Evolutionary conservation across 768 basidiomycete species (phyloP), one percentile per base, ranked within the genome.

Genomic region (Kwoniella pini): DNA sequence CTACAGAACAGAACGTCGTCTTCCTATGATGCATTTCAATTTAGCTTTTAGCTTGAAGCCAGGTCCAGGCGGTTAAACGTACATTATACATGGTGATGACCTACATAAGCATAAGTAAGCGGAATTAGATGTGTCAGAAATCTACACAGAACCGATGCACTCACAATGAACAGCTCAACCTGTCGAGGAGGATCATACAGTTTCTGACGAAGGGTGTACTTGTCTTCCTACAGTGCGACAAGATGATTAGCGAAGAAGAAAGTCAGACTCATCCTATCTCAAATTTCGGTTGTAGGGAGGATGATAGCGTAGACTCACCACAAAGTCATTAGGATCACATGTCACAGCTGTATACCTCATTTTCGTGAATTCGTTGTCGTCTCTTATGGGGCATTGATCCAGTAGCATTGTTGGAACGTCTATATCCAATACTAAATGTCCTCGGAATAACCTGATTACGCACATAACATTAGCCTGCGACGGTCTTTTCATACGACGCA

Each of bases 341-440:
- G 92, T 96, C 4, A 94, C 88, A 0, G 91, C 92, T 4, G 93
- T 92, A 79, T 98, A 98, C 4, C 95, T 86, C 92, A 97, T 94
- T 79, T 91, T 88, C 0, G 90, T 91, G 76, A 91, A 94, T 90
- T 44, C 85, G 82, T 68, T 87, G 60, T 91, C 91, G 84, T 58
- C 87, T 85, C 45, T 83, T 79, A 70, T 88, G 78, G 28, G 89
- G 87, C 60, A 96, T 83, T 90, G 86, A 78, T 90, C 86, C 19
- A 92, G 85, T 39, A 97, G 82, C 69, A 88, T 88, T 2, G 89
- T 86, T 6, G 94, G 94, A 1, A 96, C 89, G 46, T 85, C 83
- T 57, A 93, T 81, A 65, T 93, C 87, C 15, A 93, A 81, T 15
- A 95, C 90, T 43, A 95, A 83, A 76, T 96, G 91, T 7, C 94